Evolutionary conservation across 441 rosid genomes (phyloP), one percentile per base, ranked within the genome.

Genomic region (Pelargonium fulgidum): DNA sequence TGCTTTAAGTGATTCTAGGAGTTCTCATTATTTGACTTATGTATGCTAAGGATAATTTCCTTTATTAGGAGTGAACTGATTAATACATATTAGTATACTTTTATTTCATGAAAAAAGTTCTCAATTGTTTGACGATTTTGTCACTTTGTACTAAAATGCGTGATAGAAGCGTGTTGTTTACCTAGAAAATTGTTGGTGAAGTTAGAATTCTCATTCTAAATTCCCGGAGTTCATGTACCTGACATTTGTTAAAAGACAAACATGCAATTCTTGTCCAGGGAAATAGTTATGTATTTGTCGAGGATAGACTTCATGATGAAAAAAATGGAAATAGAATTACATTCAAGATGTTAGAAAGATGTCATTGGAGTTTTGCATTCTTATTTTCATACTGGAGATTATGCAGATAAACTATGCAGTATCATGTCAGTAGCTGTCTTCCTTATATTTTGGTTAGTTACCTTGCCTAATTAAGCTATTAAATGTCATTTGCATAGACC

Each of bases 401-500:
- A 62, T 26, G 65, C 41, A 26, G 11, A 24, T 33, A 22, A 62
- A 29, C 65, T 29, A 26, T 62, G 65, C 13, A 62, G 65, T 39
- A 62, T 13, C 41, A 12, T 4, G n/a, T 62, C 17, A 62, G 65
- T 62, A 29, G 42, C 39, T 26, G 17, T 62, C 65, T 61, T 61
- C 64, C 36, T 24, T 26, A 62, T 62, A 12, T 13, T 29, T 26
- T 39, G 65, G 65, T n/a, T 62, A 29, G 65, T n/a, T 62, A 29
- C 16, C 17, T 13, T 62, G 42, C 17, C 11, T 62, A 26, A 36
- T 61, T 61, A 12, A 61, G 65, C 41, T 26, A 24, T 24, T 62
- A 5, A 62, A 24, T 62, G 65, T 26, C 65, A 62, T 62, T 62
- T 62, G 42, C n/a, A 12, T 62, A 33, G 42, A 26, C 16, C 65